Conservation (phyloP, 2,329 filamentous ascomycete genomes). For the Aspergillus awamori region DNA sequence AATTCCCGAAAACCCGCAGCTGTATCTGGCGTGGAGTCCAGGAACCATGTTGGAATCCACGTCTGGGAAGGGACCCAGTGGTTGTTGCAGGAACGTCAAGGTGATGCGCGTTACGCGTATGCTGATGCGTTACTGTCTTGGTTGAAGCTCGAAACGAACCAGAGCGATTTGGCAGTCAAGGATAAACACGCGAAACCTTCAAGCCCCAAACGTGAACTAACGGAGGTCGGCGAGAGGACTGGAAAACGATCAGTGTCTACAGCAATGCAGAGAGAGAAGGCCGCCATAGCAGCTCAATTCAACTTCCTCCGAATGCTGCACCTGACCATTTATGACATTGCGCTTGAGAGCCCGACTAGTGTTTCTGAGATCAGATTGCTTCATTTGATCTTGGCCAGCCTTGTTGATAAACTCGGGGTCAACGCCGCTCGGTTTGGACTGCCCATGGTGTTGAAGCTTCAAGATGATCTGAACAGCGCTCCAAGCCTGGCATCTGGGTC, state of each 20-base stretch:
- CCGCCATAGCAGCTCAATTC: conserved; percentile 57
- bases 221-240: conserved; percentile 41
- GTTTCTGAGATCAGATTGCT: conserved; percentile 76
- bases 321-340: conserved; percentile 85
- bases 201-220: conserved; percentile 49
- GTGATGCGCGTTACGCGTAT: conserved; percentile 80
- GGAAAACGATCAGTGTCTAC: conserved; percentile 70
- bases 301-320: conserved; percentile 82
- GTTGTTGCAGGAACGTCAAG: conserved; percentile 79
- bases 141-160: conserved; percentile 77
- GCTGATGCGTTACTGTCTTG: conserved; percentile 81
- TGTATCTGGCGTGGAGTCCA: conserved; percentile 65
- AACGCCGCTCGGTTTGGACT: conserved; percentile 78
- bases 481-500: conserved; percentile 49
- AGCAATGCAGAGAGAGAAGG: conserved; percentile 64
- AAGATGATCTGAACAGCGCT: conserved; percentile 69
- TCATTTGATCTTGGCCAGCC: conserved; percentile 72
- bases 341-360: conserved; percentile 70
- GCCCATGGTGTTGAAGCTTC: conserved; percentile 85
- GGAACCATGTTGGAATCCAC: conserved; percentile 74
- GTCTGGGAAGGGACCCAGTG: conserved; percentile 98
- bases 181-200: conserved; percentile 54
- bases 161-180: conserved; percentile 66
- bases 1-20: conserved; percentile 66
- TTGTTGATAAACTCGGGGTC: conserved; percentile 77